phyloP scores from a whole-genome alignment of 2,329 filamentous ascomycete genomes.

The Trichoderma oligosporum region DNA sequence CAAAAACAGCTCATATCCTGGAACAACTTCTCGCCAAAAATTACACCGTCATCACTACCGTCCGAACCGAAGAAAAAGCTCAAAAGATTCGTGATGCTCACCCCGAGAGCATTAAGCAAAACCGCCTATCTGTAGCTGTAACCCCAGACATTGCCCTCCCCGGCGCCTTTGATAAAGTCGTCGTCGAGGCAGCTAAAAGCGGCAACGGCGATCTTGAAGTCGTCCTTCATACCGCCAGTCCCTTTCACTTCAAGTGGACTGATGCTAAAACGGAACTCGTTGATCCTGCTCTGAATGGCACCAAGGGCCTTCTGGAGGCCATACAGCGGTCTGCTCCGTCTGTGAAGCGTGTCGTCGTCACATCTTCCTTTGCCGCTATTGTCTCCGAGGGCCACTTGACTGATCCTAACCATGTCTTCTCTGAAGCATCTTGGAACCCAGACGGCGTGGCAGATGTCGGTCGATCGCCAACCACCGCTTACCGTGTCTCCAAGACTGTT shows the following conservation, averaged over 20 bases:
- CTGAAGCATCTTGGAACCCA: conserved; percentile 53
- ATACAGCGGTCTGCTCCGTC: conserved; percentile 54
- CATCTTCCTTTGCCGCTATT: conserved; percentile 54
- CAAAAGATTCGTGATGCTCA: conserved; percentile 42
- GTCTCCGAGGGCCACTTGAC: conserved; percentile 36
- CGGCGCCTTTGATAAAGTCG: conserved; percentile 67
- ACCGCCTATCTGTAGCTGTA: conserved; percentile 51
- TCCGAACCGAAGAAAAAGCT: conserved; percentile 53
- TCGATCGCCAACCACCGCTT: conserved; percentile 41
- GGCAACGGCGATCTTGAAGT: conserved; percentile 50
- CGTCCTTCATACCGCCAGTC: conserved; percentile 59
- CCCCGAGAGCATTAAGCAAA: conserved; percentile 43
- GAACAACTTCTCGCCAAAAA: conserved; percentile 50
- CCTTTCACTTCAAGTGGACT: conserved; percentile 52
- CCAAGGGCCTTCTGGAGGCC: conserved; percentile 67
- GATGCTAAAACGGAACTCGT: conserved; percentile 53
- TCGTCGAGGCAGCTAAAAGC: conserved; percentile 32
- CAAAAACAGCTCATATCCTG: conserved; percentile 47
- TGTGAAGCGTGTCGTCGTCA: conserved; percentile 69
- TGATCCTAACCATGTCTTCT: conserved; percentile 41
- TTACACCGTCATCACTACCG: conserved; percentile 53
- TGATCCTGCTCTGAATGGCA: conserved; percentile 56
- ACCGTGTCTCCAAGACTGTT: conserved; percentile 53
- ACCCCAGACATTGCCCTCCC: conserved; percentile 74
- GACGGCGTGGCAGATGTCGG: conserved; percentile 44